Conservation (phyloP, 108 stramenopile species). For the Nannochloropsis oceanica region DNA sequence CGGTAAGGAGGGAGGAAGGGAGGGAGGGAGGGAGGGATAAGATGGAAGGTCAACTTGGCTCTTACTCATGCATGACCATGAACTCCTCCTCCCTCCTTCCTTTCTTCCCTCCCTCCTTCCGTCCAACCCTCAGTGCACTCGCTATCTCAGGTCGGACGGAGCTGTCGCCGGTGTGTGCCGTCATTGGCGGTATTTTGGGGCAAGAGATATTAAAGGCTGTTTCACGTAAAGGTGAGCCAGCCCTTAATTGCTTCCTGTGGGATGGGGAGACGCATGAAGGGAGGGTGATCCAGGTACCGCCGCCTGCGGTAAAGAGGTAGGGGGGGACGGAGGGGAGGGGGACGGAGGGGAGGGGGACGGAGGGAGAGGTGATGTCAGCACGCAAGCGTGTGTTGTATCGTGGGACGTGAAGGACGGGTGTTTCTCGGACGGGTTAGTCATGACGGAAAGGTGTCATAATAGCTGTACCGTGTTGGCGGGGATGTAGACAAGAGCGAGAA, state of each 20-base stretch:
- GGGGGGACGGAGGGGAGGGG: neutral
- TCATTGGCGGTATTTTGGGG: conserved; percentile 75
- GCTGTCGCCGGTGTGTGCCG: conserved; percentile 68
- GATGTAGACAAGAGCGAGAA: too few species aligned
- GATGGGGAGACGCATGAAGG: conserved; percentile 38
- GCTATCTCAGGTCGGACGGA: conserved; percentile 44
- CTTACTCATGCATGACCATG: too few species aligned
- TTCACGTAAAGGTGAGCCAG: conserved; percentile 72
- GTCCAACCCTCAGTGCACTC: neutral
- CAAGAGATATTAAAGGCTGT: conserved; percentile 84
- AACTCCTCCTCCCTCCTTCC: neutral
- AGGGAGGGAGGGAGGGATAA: neutral
- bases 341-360: neutral
- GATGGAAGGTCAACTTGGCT: too few species aligned
- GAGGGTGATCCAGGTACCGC: neutral
- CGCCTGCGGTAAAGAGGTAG: neutral
- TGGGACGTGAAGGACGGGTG: neutral
- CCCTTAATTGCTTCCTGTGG: conserved; percentile 65
- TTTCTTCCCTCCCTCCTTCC: neutral
- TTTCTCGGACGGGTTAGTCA: neutral
- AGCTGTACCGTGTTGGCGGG: too few species aligned
- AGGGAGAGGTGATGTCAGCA: neutral
- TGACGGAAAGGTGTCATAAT: neutral
- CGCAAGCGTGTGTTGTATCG: too few species aligned
- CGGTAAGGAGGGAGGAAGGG: neutral